Evolutionary conservation across 495 filamentous ascomycete species (phyloP).

Genomic region (Trichoderma gamsii): DNA sequence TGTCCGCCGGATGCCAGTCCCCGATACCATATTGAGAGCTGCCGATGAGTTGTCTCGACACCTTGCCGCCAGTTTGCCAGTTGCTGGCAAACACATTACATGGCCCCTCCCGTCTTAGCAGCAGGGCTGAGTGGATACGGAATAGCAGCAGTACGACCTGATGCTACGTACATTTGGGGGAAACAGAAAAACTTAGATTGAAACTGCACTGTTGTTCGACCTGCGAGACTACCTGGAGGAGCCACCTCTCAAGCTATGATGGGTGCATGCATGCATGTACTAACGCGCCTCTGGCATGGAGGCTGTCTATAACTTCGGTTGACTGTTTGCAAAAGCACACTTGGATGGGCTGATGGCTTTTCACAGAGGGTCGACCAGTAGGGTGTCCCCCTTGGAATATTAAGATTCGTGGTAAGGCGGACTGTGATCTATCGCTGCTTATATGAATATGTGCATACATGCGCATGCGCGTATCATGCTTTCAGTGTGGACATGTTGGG

Average conservation of each 20-base stretch:
- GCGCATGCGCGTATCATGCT: slow-evolving; percentile 1
- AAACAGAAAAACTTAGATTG: neutral
- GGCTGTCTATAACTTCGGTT: neutral
- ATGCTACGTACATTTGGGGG: neutral
- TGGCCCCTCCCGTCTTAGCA: neutral
- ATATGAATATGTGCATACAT: neutral
- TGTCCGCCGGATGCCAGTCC: slow-evolving; percentile 4
- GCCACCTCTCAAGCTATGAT: neutral
- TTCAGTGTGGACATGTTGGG: neutral
- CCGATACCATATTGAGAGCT: neutral
- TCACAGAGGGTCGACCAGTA: neutral
- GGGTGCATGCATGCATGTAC: neutral
- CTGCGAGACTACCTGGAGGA: neutral
- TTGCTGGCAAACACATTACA: slow-evolving; percentile 3
- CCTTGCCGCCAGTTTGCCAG: slow-evolving; percentile 7
- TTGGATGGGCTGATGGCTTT: neutral
- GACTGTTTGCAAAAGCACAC: neutral
- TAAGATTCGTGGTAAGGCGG: neutral
- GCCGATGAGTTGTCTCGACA: slow-evolving; percentile 12
- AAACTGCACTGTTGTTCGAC: neutral
- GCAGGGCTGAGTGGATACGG: slow-evolving; percentile 8
- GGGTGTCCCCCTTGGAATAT: neutral
- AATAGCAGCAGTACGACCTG: neutral
- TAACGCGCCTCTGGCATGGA: neutral
- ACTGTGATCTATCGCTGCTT: neutral